Percentiles rank a stretch among this genome's conserved stretches.
phyloP scores from a whole-genome alignment of 345 rosid species.

The Populus alba region DNA sequence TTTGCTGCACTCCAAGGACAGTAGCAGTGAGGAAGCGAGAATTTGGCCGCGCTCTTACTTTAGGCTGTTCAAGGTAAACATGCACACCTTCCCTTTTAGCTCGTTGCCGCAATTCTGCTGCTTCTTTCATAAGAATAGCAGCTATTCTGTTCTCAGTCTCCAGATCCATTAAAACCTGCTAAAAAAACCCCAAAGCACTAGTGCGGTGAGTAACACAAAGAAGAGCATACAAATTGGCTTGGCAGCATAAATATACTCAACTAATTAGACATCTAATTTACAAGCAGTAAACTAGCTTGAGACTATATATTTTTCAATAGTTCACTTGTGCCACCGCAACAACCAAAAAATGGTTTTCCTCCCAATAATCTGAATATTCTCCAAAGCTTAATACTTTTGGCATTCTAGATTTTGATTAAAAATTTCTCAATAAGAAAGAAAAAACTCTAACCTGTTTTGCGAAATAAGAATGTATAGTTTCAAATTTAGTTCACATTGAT shows the following conservation, averaged over 20 bases:
- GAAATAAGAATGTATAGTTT: neutral
- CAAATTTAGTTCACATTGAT: neutral
- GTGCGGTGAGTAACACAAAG: neutral
- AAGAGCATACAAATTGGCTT: neutral
- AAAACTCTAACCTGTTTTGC: neutral
- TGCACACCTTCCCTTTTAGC: constrained; percentile 78
- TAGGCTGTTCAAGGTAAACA: constrained; percentile 70
- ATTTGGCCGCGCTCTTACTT: constrained; percentile 65
- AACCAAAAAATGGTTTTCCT: neutral
- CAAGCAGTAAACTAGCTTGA: neutral
- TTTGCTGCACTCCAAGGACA: constrained; percentile 87
- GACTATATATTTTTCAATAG: neutral
- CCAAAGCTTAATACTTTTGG: neutral
- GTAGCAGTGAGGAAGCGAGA: constrained; percentile 89
- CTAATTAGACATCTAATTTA: neutral
- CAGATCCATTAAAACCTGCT: constrained; percentile 62
- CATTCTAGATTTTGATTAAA: neutral
- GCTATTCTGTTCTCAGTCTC: constrained; percentile 90
- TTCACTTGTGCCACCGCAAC: neutral
- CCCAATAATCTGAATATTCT: neutral
- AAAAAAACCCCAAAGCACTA: neutral
- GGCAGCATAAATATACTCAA: neutral
- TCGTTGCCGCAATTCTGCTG: constrained; percentile 74
- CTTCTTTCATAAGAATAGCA: constrained; percentile 82
- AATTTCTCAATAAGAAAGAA: neutral